Evolutionary conservation across 345 rosid species (phyloP).

Genomic region (Sisymbrium irio): DNA sequence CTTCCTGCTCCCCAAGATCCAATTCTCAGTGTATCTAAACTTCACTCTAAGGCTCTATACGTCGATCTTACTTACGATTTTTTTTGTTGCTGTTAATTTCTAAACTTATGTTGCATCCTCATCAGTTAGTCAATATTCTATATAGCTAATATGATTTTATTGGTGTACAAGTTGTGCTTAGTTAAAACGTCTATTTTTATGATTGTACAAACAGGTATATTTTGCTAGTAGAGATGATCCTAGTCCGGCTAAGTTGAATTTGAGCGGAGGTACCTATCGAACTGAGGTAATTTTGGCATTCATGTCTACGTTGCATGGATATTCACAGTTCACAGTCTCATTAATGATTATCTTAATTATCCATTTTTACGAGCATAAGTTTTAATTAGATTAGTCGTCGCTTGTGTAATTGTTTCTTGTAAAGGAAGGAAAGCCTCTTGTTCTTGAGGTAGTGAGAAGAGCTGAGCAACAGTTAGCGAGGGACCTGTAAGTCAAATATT

Average conservation of each 20-base stretch:
- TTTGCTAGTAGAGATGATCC: constrained; percentile 74
- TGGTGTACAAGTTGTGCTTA: background rate
- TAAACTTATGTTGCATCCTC: background rate
- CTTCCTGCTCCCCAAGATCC: constrained; percentile 54
- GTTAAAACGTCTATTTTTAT: background rate
- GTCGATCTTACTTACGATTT: background rate
- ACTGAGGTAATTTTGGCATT: constrained; percentile 53
- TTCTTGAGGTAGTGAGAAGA: constrained; percentile 64
- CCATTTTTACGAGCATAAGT: background rate
- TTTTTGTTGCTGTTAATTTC: background rate
- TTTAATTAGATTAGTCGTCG: background rate
- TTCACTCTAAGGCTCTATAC: background rate
- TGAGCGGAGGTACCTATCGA: constrained; percentile 79
- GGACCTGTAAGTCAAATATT: constrained; percentile 48
- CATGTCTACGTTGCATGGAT: background rate
- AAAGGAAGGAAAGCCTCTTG: constrained; percentile 88
- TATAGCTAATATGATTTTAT: too few relatives aligned
- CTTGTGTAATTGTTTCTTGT: background rate
- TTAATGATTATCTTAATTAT: background rate
- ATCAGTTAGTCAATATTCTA: too few relatives aligned
- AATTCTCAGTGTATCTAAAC: constrained; percentile 41
- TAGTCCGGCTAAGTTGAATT: constrained; percentile 68
- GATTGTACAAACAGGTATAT: constrained; percentile 51
- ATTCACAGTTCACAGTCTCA: background rate
- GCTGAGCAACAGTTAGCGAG: constrained; percentile 76